Percentiles rank a stretch among this genome's conserved stretches.
Conservation (phyloP, 805 yeast genomes). For the Yamadazyma laniorum region DNA sequence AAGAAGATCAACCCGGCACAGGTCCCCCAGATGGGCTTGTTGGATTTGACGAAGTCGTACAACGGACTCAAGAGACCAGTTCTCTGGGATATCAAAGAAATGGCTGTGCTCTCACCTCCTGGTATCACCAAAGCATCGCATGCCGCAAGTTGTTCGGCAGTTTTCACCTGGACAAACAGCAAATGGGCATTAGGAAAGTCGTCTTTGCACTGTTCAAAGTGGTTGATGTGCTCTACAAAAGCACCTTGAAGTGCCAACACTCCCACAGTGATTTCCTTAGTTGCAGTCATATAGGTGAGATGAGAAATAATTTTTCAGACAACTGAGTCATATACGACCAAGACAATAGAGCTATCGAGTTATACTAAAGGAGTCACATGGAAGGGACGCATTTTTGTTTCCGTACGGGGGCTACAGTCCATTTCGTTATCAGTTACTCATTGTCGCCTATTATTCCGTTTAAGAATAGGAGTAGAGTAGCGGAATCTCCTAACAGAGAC, state of each 20-base stretch:
- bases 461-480: no score
- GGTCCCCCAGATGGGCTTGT: conserved; percentile 76
- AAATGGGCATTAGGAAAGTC: conserved; percentile 22
- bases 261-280: conserved; percentile 44
- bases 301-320: neutral
- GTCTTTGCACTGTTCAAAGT: conserved; percentile 36
- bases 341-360: no score
- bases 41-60: conserved; percentile 46
- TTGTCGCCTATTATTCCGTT: no score
- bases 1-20: conserved; percentile 80
- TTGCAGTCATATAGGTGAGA: conserved; percentile 13
- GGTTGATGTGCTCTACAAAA: conserved; percentile 62
- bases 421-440: no score
- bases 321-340: neutral
- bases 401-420: no score
- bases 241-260: conserved; percentile 82
- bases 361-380: no score
- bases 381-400: no score
- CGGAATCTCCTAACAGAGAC: no score
- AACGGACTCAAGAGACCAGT: conserved; percentile 57
- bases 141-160: conserved; percentile 43
- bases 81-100: conserved; percentile 68
- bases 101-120: conserved; percentile 70
- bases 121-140: conserved; percentile 69
- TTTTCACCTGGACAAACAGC: conserved; percentile 48